Percentiles rank a stretch among this genome's conserved stretches.
Conservation (phyloP, 2,329 filamentous ascomycete species). For the Calonectria hongkongensis region DNA sequence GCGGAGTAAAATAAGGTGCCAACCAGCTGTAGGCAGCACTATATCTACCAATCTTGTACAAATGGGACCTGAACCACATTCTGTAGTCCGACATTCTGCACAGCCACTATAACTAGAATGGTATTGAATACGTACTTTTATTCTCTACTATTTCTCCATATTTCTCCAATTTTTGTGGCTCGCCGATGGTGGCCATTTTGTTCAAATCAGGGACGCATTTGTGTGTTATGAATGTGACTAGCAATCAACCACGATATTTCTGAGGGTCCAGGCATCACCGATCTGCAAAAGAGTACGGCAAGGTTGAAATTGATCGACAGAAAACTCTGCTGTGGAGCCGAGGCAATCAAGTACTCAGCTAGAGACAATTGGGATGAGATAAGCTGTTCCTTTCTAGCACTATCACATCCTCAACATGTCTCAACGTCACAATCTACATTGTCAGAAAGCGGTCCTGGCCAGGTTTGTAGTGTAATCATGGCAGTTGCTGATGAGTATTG, state of each 20-base stretch:
- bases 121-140: neutral
- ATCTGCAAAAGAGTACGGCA: neutral
- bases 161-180: neutral
- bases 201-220: neutral
- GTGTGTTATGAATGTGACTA: neutral
- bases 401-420: neutral
- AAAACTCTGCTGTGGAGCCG: neutral
- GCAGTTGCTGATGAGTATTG: neutral
- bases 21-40: conserved; percentile 17
- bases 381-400: neutral
- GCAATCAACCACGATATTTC: neutral
- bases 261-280: neutral
- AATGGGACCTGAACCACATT: neutral
- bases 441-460: neutral
- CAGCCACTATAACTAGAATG: neutral
- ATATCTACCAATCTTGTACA: conserved; percentile 11
- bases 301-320: neutral
- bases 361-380: neutral
- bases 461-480: neutral
- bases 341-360: neutral
- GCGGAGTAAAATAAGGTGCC: conserved; percentile 4
- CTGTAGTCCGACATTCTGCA: neutral
- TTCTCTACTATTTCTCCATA: neutral
- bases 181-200: neutral
- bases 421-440: neutral